A percentile compares a stretch with the other conserved stretches of the same genome.
phyloP scores from a whole-genome alignment of 768 basidiomycete genomes.

The Tulasnella calospora region DNA sequence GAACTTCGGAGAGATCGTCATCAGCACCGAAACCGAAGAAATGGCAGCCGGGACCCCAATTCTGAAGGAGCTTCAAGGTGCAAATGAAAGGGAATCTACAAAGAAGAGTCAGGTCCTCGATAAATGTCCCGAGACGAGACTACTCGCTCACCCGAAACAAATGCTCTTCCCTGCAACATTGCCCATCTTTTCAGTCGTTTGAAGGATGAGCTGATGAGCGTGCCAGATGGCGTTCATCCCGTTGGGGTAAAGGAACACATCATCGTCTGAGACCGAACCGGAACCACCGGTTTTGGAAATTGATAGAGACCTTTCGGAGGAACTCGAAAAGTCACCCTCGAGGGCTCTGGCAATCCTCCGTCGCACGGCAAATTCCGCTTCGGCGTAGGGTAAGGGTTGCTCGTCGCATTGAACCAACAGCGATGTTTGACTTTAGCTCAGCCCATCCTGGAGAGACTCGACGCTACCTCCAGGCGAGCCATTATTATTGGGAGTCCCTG shows the following conservation, averaged over 20 bases:
- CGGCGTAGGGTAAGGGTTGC: conserved; percentile 76
- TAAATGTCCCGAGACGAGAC: not conserved
- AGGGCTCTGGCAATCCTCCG: conserved; percentile 84
- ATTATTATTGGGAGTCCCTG: not conserved
- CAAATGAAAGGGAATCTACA: conserved; percentile 89
- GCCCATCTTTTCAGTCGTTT: conserved; percentile 35
- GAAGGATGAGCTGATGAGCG: conserved; percentile 67
- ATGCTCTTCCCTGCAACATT: conserved; percentile 67
- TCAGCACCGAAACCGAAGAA: conserved; percentile 81
- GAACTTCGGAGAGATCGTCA: conserved; percentile 61
- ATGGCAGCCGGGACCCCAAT: conserved; percentile 93
- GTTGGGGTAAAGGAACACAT: conserved; percentile 79
- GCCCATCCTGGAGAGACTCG: conserved; percentile 39
- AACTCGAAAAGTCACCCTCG: conserved; percentile 50
- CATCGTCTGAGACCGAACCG: conserved; percentile 76
- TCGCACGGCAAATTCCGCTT: conserved; percentile 81
- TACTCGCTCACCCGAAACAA: conserved; percentile 71
- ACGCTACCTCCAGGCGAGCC: not conserved
- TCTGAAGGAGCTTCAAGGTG: conserved; percentile 86
- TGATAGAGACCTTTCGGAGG: too few relatives aligned
- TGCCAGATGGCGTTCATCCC: conserved; percentile 97
- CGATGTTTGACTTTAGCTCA: conserved; percentile 58
- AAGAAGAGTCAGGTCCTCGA: not conserved
- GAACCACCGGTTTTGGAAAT: conserved; percentile 58
- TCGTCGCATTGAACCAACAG: conserved; percentile 95